Evolutionary conservation across 208 protist genomes (phyloP).

Genomic region (Herpetomonas samuelpessoai): DNA sequence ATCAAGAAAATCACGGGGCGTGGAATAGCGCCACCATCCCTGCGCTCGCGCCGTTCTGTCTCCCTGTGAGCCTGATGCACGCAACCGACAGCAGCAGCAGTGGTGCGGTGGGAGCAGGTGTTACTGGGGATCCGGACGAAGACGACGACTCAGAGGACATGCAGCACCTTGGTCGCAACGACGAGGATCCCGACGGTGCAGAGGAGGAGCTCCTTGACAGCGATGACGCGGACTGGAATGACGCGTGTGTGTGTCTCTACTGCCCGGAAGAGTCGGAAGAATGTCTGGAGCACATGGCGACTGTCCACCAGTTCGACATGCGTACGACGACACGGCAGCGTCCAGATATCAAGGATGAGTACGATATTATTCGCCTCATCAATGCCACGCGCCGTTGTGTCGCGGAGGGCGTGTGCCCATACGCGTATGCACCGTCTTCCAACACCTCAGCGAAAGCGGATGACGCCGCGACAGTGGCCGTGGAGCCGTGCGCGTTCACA

Average conservation of each 20-base stretch:
- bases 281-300: constrained; percentile 51
- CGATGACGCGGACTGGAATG: constrained; percentile 52
- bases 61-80: constrained; percentile 11
- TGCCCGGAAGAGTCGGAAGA: constrained; percentile 40
- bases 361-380: constrained; percentile 78
- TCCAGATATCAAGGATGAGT: constrained; percentile 51
- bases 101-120: too few relatives aligned
- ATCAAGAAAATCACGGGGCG: constrained; percentile 17
- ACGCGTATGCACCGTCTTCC: constrained; percentile 13
- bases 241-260: constrained; percentile 57
- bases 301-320: constrained; percentile 58
- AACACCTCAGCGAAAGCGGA: constrained; percentile 4
- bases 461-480: neutral
- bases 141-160: constrained; percentile 14
- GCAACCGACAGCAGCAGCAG: too few relatives aligned
- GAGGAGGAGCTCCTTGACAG: constrained; percentile 47
- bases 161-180: constrained; percentile 20
- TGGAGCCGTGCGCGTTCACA: neutral
- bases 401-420: constrained; percentile 23
- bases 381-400: constrained; percentile 63
- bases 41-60: constrained; percentile 32
- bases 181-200: constrained; percentile 15
- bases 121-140: neutral
- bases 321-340: constrained; percentile 26
- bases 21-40: constrained; percentile 61